Conservation (phyloP, 2,329 filamentous ascomycete species). For the Colletotrichum sp. region DNA sequence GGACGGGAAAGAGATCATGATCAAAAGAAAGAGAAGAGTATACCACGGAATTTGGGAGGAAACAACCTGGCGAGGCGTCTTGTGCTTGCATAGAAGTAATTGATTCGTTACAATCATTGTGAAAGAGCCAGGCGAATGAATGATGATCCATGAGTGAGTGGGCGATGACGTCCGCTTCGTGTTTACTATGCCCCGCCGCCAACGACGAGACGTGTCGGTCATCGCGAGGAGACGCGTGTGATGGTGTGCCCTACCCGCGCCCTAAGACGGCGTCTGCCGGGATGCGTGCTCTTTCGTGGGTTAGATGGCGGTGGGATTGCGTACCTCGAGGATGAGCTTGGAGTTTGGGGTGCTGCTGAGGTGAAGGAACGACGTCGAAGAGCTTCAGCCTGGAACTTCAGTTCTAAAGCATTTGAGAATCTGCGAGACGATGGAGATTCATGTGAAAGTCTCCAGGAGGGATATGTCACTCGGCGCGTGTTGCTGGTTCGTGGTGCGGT, state of each 20-base stretch:
- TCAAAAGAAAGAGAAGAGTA: background rate
- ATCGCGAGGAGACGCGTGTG: constrained; percentile 3
- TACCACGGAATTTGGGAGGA: constrained; percentile 1
- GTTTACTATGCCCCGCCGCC: background rate
- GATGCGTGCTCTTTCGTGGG: background rate
- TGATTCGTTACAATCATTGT: background rate
- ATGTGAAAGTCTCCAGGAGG: background rate
- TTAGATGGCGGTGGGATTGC: background rate
- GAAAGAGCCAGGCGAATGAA: fast-evolving
- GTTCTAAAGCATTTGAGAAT: fast-evolving
- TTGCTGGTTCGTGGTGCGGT: too few relatives aligned
- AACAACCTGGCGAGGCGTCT: constrained; percentile 13
- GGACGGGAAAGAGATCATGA: background rate
- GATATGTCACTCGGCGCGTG: background rate
- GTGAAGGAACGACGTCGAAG: background rate
- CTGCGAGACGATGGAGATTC: background rate
- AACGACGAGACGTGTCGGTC: background rate
- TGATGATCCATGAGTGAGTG: background rate
- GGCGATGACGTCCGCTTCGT: background rate
- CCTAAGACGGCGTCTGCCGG: background rate
- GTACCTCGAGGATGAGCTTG: background rate
- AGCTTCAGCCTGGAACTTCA: fast-evolving
- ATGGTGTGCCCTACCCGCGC: constrained; percentile 1
- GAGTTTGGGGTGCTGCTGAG: background rate
- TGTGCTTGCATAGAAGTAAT: constrained; percentile 13